A percentile compares a stretch with the other conserved stretches of the same genome.
phyloP scores from a whole-genome alignment of 2,329 filamentous ascomycete species.

The Ophiostoma ips region DNA sequence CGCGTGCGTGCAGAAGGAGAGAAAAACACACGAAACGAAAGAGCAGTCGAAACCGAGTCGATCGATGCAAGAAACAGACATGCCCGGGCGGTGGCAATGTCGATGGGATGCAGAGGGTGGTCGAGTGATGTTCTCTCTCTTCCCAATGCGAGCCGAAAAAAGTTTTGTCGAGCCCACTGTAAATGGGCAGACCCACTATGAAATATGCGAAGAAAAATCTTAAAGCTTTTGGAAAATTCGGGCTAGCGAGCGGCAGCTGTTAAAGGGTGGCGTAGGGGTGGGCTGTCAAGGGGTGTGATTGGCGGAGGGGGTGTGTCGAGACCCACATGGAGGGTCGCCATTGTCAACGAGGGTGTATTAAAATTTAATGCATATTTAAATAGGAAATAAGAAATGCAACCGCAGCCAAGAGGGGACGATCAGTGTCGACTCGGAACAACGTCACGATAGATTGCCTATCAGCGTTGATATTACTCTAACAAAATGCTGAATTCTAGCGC shows the following conservation, averaged over 20 bases:
- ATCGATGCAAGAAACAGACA: background rate
- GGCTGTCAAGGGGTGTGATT: too few species aligned
- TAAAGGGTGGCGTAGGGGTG: too few species aligned
- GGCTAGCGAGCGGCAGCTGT: too few species aligned
- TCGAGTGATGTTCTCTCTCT: too few species aligned
- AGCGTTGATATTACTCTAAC: too few species aligned
- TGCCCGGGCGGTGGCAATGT: background rate
- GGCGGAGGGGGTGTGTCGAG: too few species aligned
- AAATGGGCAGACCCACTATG: background rate
- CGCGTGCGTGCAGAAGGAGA: background rate
- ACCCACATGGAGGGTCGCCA: background rate
- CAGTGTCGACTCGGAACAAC: background rate
- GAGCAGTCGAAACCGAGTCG: too few species aligned
- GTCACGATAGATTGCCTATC: too few species aligned
- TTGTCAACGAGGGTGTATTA: background rate
- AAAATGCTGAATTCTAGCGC: constrained; percentile 9
- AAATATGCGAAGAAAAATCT: background rate
- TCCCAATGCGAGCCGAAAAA: constrained; percentile 1
- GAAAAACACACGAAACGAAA: background rate
- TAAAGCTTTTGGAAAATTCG: background rate
- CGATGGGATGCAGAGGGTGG: background rate
- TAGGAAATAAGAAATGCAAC: background rate
- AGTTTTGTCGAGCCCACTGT: background rate
- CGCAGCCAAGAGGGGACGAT: background rate
- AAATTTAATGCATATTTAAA: constrained; percentile 4